These are phyloP conservation scores for Epichloe sibirici DNA, from an alignment of 2,329 filamentous ascomycete genomes.

Conservation along the genomic window DNA sequence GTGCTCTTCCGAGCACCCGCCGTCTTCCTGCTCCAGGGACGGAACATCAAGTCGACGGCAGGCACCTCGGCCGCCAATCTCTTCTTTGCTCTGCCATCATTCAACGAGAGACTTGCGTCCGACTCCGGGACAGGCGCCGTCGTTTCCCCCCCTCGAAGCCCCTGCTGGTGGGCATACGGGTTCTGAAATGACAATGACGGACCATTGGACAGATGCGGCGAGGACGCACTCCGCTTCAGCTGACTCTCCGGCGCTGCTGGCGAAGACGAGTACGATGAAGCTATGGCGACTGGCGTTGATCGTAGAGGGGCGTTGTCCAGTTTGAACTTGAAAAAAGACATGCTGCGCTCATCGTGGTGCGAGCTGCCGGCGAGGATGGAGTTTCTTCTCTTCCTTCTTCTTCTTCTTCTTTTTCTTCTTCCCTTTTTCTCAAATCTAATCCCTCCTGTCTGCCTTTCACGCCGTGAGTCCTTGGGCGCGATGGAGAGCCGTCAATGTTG, in stretches of 20 bases:
- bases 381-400: too few species aligned
- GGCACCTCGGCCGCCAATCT: background rate
- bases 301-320: slow-evolving; percentile 2
- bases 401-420: background rate
- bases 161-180: background rate
- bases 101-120: background rate
- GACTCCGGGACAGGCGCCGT: background rate
- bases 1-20: background rate
- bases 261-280: background rate
- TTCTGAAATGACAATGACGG: background rate
- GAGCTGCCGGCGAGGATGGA: background rate
- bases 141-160: background rate
- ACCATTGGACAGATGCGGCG: background rate
- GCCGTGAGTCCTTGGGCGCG: background rate
- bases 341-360: slow-evolving; percentile 5
- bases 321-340: slow-evolving; percentile 7
- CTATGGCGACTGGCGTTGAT: background rate
- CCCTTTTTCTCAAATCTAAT: background rate
- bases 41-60: background rate
- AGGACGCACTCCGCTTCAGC: background rate
- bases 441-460: background rate
- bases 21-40: slow-evolving; percentile 2
- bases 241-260: background rate
- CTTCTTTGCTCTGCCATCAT: slow-evolving; percentile 1
- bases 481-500: background rate